A percentile compares a stretch with the other conserved stretches of the same genome.
Evolutionary conservation across 345 rosid species (phyloP).

Genomic region (Aquilaria yunnanensis): DNA sequence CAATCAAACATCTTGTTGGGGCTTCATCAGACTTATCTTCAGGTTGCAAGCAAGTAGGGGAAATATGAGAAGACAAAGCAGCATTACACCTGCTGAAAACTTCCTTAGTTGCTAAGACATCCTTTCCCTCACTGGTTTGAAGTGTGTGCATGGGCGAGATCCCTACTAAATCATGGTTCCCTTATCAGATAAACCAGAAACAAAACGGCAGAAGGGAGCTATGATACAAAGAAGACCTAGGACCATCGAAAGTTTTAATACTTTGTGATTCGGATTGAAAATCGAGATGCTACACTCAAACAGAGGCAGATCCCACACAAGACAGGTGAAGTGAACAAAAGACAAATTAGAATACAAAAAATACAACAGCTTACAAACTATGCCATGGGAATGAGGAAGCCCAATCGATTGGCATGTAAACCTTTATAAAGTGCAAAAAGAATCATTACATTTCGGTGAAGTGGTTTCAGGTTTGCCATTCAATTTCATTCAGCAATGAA

Average conservation of each 20-base stretch:
- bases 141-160: slow-evolving; percentile 6
- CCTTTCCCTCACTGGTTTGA: slow-evolving; percentile 11
- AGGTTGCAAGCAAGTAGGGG: slow-evolving; percentile 10
- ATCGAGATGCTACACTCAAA: too few species aligned
- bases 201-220: neutral
- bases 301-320: too few species aligned
- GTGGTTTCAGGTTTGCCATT: too few species aligned
- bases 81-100: slow-evolving; percentile 1
- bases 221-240: too few species aligned
- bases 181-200: slow-evolving; percentile 1
- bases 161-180: slow-evolving; percentile 13
- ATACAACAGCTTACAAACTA: too few species aligned
- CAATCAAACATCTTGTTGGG: slow-evolving; percentile 9
- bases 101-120: slow-evolving; percentile 3
- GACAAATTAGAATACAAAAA: neutral
- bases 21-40: slow-evolving; percentile 3
- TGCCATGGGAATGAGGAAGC: too few species aligned
- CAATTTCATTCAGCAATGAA: too few species aligned
- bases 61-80: slow-evolving; percentile 14
- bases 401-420: too few species aligned
- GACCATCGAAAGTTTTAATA: too few species aligned
- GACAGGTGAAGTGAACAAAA: neutral
- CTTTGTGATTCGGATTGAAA: too few species aligned
- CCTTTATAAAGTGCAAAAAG: too few species aligned
- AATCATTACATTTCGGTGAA: too few species aligned